phyloP scores from a whole-genome alignment of 495 filamentous ascomycete genomes.

The Annulohypoxylon moriforme region DNA sequence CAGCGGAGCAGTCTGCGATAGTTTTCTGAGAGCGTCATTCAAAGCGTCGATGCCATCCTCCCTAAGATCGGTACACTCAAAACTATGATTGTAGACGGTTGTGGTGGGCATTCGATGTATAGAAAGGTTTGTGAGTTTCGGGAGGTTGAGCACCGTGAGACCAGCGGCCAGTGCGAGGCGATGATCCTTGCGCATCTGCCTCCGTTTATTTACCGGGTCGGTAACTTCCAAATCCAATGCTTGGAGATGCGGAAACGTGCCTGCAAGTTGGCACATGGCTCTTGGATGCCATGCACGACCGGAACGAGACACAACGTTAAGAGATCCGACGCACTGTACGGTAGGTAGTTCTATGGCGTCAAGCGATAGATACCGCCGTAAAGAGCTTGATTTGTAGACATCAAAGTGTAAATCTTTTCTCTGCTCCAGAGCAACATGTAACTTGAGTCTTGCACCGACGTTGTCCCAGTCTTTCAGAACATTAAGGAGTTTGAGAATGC shows the following conservation, averaged over 20 bases:
- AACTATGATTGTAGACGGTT: neutral
- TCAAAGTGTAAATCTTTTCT: neutral
- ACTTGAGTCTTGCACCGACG: neutral
- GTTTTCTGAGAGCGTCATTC: neutral
- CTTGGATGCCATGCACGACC: neutral
- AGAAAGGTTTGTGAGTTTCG: neutral
- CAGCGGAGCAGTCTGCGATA: slow-evolving; percentile 7
- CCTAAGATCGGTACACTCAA: neutral
- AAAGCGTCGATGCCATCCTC: slow-evolving; percentile 4
- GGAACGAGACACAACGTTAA: neutral
- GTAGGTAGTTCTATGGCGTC: neutral
- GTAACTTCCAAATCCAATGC: neutral
- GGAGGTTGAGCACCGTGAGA: neutral
- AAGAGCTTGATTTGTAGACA: neutral
- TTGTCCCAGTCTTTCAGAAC: slow-evolving; percentile 4
- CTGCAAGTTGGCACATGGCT: slow-evolving; percentile 10
- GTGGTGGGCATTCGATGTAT: neutral
- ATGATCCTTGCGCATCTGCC: slow-evolving; percentile 3
- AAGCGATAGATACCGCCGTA: neutral
- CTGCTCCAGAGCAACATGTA: neutral
- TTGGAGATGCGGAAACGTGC: neutral
- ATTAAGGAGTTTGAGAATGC: neutral
- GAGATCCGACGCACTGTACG: neutral
- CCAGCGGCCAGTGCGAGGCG: slow-evolving; percentile 7
- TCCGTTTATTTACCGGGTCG: slow-evolving; percentile 7